Percentiles rank a stretch among this genome's conserved stretches.
Evolutionary conservation across 805 yeast genomes (phyloP).

Genomic region (Ogataea methylovora): DNA sequence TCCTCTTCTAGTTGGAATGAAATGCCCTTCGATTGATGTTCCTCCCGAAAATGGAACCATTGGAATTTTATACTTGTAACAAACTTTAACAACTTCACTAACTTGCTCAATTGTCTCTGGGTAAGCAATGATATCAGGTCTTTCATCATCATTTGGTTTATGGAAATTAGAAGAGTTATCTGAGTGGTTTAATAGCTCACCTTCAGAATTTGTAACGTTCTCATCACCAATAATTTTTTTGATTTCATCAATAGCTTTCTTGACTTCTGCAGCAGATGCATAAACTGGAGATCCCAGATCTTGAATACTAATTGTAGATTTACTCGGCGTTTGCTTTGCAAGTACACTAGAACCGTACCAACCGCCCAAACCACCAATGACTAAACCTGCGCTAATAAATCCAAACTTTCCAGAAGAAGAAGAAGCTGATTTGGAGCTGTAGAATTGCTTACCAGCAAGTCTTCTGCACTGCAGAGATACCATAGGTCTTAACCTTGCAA

Average conservation of each 20-base stretch:
- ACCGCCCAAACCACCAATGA: no score
- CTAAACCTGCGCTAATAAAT: no score
- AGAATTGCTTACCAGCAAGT: background rate
- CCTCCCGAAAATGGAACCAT: constrained; percentile 73
- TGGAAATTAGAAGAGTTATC: constrained; percentile 25
- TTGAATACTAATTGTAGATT: constrained; percentile 22
- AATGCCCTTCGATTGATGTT: constrained; percentile 75
- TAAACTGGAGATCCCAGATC: constrained; percentile 43
- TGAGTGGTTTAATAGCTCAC: constrained; percentile 23
- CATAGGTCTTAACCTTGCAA: no score
- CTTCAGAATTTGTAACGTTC: constrained; percentile 34
- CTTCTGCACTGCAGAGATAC: no score
- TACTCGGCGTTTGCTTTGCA: background rate
- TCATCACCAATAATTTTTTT: constrained; percentile 44
- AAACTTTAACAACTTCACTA: constrained; percentile 53
- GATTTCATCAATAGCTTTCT: constrained; percentile 46
- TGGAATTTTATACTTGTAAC: constrained; percentile 56
- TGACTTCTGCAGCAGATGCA: constrained; percentile 41
- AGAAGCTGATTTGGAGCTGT: background rate
- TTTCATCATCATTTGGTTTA: constrained; percentile 19
- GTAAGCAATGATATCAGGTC: constrained; percentile 42
- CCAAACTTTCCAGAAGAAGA: no score
- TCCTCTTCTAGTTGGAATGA: constrained; percentile 59
- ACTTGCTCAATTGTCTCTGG: constrained; percentile 63
- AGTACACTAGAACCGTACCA: no score